Base-by-base conservation (phyloP, 75 land plant genomes). In the Picea glauca region DNA sequence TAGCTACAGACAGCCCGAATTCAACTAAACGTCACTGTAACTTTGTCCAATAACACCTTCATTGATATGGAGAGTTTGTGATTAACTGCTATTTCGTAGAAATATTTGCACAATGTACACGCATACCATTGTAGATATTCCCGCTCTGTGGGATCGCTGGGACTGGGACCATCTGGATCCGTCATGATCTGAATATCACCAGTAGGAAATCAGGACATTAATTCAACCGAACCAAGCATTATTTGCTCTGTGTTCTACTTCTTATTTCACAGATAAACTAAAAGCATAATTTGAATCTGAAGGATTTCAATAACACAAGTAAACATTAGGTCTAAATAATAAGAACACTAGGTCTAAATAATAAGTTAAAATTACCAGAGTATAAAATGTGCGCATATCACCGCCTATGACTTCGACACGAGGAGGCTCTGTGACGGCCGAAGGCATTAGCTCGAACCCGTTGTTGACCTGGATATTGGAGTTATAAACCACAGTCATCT, bases 161-260 rank as follows among this genome's bases (percentile, higher is more conserved):
- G 96, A 33, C 94, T 93, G n/a, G 96, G 96, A 46, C 91, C 94
- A 88, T 94, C 96, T 58, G 96, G 96, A 80, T 94, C 96, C 17
- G 91, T 88, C 96, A 94, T 90, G 5, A 94, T 59, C 96, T 94
- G 84, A 61, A 58, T 60, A n/a, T 9, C 8, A 7, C 54, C 6
- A 46, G 6, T 6, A 46, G 56, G 1, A 50, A 50, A 50, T 9
- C 56, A 9, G 1, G 56, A 50, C 43, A 50, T 50, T 50, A 9
- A 50, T 50, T 50, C 12, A 9, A 9, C 12, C 56, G 11, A 50
- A 50, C 56, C 0, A 50, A 8, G 2, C 1, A 50, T 50, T 50
- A 9, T 9, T 50, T 9, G 1, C 2, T 50, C 56, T 50, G 56
- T 50, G 12, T 1, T 50, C 56, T 9, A 50, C 56, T 46, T 50